A percentile compares a stretch with the other conserved stretches of the same genome.
Conservation (phyloP, 768 basidiomycete genomes). For the Neoboletus subvelutipes region DNA sequence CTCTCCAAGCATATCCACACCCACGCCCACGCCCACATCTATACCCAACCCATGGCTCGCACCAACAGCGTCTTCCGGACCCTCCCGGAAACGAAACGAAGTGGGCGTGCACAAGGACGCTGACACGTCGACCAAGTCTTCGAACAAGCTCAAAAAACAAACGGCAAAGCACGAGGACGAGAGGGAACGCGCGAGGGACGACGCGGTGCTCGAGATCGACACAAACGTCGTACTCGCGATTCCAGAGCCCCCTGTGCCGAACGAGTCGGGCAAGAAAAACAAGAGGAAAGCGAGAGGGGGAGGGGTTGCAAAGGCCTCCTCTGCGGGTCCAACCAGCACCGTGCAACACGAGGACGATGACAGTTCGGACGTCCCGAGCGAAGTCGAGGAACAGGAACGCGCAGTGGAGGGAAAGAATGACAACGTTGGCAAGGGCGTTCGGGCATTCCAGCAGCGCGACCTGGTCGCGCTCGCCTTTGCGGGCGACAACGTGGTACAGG, state of each 20-base stretch:
- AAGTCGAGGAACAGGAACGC: conserved; percentile 69
- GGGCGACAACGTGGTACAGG: conserved; percentile 93
- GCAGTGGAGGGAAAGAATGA: conserved; percentile 46
- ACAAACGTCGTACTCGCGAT: conserved; percentile 16
- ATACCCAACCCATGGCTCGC: conserved; percentile 82
- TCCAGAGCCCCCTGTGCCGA: conserved; percentile 9
- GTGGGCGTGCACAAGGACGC: conserved; percentile 70
- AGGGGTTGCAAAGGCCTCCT: background rate
- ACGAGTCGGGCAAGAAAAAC: conserved; percentile 6
- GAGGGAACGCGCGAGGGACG: conserved; percentile 61
- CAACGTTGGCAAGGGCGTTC: conserved; percentile 42
- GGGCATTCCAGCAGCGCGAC: conserved; percentile 87
- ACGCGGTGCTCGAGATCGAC: conserved; percentile 79
- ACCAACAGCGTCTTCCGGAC: conserved; percentile 40
- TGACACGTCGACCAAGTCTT: conserved; percentile 58
- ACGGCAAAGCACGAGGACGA: conserved; percentile 55
- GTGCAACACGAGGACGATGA: conserved; percentile 22
- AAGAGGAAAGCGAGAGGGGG: conserved; percentile 17
- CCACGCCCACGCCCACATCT: conserved; percentile 11
- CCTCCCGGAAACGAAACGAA: conserved; percentile 70
- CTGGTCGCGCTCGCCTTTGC: conserved; percentile 95
- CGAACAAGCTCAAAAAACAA: conserved; percentile 72
- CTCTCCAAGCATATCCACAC: conserved; percentile 17
- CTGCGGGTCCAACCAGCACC: conserved; percentile 7
- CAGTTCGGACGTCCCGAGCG: conserved; percentile 59